Evolutionary conservation across 768 basidiomycete species (phyloP).

Genomic region (Calocera viscosa): DNA sequence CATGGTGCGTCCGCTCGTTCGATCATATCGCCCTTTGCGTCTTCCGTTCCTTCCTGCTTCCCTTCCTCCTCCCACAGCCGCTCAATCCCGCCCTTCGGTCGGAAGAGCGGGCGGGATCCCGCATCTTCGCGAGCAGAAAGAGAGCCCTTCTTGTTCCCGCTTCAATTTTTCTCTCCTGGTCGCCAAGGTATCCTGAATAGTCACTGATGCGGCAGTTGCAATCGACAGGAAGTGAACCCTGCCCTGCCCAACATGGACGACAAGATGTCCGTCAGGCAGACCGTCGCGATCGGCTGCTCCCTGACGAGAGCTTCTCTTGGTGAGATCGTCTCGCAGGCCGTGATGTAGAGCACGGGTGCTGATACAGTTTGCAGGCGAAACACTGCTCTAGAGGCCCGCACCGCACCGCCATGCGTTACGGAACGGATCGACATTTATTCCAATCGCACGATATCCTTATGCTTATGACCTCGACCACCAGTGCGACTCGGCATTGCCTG

Average conservation of each 20-base stretch:
- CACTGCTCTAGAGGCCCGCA: constrained; percentile 17
- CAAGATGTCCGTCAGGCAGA: constrained; percentile 61
- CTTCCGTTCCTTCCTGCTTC: neutral
- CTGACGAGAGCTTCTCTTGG: constrained; percentile 72
- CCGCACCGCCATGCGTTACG: neutral
- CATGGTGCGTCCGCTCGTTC: constrained; percentile 49
- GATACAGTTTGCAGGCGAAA: constrained; percentile 18
- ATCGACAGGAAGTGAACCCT: constrained; percentile 84
- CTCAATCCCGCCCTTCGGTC: neutral
- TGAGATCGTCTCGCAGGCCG: constrained; percentile 27
- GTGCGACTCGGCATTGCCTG: no score
- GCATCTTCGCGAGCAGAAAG: neutral
- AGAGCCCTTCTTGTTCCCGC: neutral
- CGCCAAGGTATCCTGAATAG: neutral
- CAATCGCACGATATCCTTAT: neutral
- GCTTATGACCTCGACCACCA: neutral
- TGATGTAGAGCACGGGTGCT: neutral
- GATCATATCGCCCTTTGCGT: neutral
- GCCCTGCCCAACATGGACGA: constrained; percentile 48
- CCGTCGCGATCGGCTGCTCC: constrained; percentile 81
- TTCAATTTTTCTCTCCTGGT: constrained; percentile 9
- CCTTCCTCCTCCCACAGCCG: neutral
- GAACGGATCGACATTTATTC: neutral
- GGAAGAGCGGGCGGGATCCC: neutral
- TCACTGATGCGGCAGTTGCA: neutral